Evolutionary conservation across 2,329 filamentous ascomycete species (phyloP), one percentile per base, ranked within the genome.

Genomic region (Aspergillus japonicus): DNA sequence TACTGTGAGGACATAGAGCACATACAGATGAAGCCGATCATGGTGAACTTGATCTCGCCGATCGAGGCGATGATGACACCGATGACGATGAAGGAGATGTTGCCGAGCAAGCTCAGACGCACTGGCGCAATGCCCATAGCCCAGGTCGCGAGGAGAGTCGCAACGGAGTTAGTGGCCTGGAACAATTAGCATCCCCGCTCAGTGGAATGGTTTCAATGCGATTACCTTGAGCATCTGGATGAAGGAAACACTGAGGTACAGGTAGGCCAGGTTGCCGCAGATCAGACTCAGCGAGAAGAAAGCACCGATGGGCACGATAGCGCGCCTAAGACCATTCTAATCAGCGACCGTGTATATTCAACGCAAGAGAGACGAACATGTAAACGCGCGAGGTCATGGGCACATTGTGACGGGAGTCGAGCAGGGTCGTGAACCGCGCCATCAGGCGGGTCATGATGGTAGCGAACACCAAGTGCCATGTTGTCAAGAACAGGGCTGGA

Each of bases 231-330:
- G 88, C 94, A 98, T 98, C 83, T 98, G 94, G 72, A 98, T 98
- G 78, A 98, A 98, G 62, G 94, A 90, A 60, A 98, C 94, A 67
- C 90, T 95, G 62, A 98, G 86, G 79, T 97, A 96, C 57, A 97
- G 86, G 75, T 98, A 98, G 69, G 94, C 92, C 79, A 96, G 80
- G 82, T 98, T 98, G 73, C 93, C 92, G 79, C 92, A 97, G 75
- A 98, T 97, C 82, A 98, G 85, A 78, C 90, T 95, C 82, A 97
- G 82, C 75, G 90, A 95, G 87, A 97, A 98, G 82, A 96, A 96
- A 74, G 96, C 79, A 67, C 94, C 94, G 71, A 98, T 97, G 58
- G 94, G 94, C 42, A 97, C 89, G 68, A 98, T 96, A 49, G 93
- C 92, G 68, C 92, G 88, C 61, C 69, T 71, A 6, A 54, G n/a